A percentile compares a stretch with the other conserved stretches of the same genome.
Evolutionary conservation across 2,329 filamentous ascomycete species (phyloP).

Genomic region (Penicillium sp.): DNA sequence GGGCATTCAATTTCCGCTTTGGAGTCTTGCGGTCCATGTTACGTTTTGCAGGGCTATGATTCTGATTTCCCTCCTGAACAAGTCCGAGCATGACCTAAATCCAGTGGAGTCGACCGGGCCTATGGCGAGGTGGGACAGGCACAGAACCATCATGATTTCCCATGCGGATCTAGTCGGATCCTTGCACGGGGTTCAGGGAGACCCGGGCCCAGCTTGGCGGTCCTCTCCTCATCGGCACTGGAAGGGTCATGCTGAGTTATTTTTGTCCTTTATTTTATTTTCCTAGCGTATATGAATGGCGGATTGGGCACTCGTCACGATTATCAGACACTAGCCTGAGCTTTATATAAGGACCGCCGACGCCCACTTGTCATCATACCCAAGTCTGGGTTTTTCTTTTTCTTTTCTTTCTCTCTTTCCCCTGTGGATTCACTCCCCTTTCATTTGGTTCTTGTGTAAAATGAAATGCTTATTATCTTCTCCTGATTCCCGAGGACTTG

Average conservation of each 20-base stretch:
- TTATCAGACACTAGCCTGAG: constrained; percentile 23
- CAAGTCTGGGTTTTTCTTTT: constrained; percentile 8
- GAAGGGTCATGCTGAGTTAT: constrained; percentile 1
- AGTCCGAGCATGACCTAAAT: no score
- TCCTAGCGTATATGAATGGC: constrained; percentile 3
- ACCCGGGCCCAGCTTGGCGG: constrained; percentile 8
- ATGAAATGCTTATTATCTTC: neutral
- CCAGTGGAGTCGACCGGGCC: constrained; percentile 18
- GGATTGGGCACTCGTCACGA: constrained; percentile 22
- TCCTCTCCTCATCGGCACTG: constrained; percentile 1
- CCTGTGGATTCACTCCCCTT: neutral
- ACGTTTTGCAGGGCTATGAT: neutral
- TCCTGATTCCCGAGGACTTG: neutral
- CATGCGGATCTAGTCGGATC: constrained; percentile 26
- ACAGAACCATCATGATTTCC: constrained; percentile 23
- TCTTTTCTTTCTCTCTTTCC: constrained; percentile 3
- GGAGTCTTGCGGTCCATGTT: neutral
- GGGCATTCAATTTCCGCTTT: no score
- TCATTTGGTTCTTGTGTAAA: neutral
- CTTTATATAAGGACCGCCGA: constrained; percentile 24
- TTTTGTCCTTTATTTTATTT: neutral
- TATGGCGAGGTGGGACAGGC: constrained; percentile 27
- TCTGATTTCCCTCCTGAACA: no score
- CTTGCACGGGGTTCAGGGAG: constrained; percentile 20
- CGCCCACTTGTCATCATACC: constrained; percentile 10